Percentiles rank a stretch among this genome's conserved stretches.
phyloP scores from a whole-genome alignment of 2,329 filamentous ascomycete genomes.

The Colletotrichum caudatum region DNA sequence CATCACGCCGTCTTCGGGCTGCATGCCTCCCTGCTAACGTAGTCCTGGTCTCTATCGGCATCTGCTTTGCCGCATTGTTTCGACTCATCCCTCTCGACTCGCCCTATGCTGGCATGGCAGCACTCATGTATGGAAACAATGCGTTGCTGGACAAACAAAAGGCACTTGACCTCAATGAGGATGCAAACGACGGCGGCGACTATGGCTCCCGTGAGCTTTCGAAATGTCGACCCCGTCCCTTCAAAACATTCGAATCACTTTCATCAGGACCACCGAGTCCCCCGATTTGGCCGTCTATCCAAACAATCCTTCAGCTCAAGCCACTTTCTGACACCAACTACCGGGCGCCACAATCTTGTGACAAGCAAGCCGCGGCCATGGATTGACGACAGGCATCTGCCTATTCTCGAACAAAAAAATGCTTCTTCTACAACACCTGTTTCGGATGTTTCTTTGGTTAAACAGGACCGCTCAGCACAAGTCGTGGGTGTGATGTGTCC shows the following conservation, averaged over 20 bases:
- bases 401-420: neutral
- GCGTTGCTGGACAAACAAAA: slow-evolving; percentile 28
- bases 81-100: neutral
- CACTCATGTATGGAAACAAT: slow-evolving; percentile 16
- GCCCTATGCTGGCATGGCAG: neutral
- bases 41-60: neutral
- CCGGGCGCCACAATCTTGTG: neutral
- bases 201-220: neutral
- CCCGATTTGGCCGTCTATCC: neutral
- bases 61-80: neutral
- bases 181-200: slow-evolving; percentile 24
- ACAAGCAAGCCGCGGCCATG: neutral
- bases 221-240: neutral
- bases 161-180: neutral
- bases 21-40: neutral
- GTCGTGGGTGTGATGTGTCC: slow-evolving; percentile 4
- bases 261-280: neutral
- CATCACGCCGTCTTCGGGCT: neutral
- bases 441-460: neutral
- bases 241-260: neutral
- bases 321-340: neutral
- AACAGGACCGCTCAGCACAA: slow-evolving; percentile 6
- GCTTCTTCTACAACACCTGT: neutral
- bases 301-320: neutral
- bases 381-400: neutral